A percentile compares a stretch with the other conserved stretches of the same genome.
Evolutionary conservation across 371 early-diverging fungal species (phyloP).

Genomic region (Conidiobolus incongruus): DNA sequence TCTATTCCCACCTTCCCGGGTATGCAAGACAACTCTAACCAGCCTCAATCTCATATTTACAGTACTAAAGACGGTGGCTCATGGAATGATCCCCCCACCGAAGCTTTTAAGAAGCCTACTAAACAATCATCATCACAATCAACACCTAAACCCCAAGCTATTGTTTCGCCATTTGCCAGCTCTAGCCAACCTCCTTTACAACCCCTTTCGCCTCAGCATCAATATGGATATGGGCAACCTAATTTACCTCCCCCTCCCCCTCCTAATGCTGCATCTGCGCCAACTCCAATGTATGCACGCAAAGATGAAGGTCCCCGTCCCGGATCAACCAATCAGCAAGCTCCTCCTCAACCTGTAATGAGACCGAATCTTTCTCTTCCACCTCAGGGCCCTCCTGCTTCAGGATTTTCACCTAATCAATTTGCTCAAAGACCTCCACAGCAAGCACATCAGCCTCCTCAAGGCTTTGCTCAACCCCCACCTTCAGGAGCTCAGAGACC

Average conservation of each 20-base stretch:
- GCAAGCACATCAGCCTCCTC: conserved; percentile 6
- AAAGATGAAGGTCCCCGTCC: neutral
- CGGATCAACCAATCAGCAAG: neutral
- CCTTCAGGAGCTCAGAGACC: conserved; percentile 8
- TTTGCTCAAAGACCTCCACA: conserved; percentile 3
- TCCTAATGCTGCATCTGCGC: conserved; percentile 7
- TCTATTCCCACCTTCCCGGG: neutral
- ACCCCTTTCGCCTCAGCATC: conserved; percentile 6
- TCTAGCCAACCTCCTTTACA: conserved; percentile 6
- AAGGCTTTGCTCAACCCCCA: conserved; percentile 10
- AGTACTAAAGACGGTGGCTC: conserved; percentile 3
- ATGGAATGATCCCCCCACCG: conserved; percentile 10
- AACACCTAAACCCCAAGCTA: neutral
- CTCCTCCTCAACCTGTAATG: conserved; percentile 9
- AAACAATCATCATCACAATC: conserved; percentile 2
- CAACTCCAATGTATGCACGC: neutral
- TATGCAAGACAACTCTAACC: neutral
- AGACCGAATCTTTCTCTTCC: neutral
- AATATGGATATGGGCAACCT: conserved; percentile 1
- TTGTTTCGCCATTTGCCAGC: conserved; percentile 6
- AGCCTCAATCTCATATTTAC: neutral
- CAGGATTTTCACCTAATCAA: neutral
- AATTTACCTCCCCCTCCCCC: conserved; percentile 9
- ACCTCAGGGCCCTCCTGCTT: neutral
- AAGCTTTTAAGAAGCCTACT: neutral